A percentile compares a stretch with the other conserved stretches of the same genome.
Evolutionary conservation across 1,284 basidiomycete species (phyloP).

Genomic region (Tausonia pullulans): DNA sequence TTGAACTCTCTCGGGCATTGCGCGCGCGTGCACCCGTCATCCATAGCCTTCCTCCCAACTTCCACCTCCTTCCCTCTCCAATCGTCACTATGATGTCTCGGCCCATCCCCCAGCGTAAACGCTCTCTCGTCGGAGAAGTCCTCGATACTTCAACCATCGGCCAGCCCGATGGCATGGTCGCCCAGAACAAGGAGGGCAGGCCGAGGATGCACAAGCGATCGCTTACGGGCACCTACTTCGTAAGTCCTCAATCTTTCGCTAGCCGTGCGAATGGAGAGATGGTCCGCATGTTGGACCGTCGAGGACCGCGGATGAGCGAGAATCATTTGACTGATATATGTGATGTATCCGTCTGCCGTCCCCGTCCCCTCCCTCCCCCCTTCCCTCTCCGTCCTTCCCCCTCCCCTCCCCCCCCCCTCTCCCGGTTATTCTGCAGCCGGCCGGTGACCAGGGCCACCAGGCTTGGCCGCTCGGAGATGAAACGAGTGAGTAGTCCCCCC

Average conservation of each 20-base stretch:
- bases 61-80: too few relatives aligned
- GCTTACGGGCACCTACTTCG: constrained; percentile 47
- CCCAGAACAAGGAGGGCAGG: constrained; percentile 27
- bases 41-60: too few relatives aligned
- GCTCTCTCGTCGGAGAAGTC: not conserved
- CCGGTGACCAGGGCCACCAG: constrained; percentile 59
- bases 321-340: not conserved
- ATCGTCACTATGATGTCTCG: too few relatives aligned
- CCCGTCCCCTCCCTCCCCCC: not conserved
- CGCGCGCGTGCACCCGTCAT: too few relatives aligned
- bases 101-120: too few relatives aligned
- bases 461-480: constrained; percentile 79
- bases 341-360: not conserved
- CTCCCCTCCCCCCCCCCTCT: too few relatives aligned
- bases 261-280: too few relatives aligned
- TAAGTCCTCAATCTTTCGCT: too few relatives aligned
- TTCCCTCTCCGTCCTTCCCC: not conserved
- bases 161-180: constrained; percentile 35
- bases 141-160: constrained; percentile 49
- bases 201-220: constrained; percentile 54
- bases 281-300: too few relatives aligned
- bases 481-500: constrained; percentile 21
- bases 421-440: constrained; percentile 20
- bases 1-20: too few relatives aligned
- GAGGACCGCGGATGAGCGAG: not conserved